Base-by-base conservation (phyloP, 2,329 filamentous ascomycete genomes). In the Fusarium solani-melongenae region DNA sequence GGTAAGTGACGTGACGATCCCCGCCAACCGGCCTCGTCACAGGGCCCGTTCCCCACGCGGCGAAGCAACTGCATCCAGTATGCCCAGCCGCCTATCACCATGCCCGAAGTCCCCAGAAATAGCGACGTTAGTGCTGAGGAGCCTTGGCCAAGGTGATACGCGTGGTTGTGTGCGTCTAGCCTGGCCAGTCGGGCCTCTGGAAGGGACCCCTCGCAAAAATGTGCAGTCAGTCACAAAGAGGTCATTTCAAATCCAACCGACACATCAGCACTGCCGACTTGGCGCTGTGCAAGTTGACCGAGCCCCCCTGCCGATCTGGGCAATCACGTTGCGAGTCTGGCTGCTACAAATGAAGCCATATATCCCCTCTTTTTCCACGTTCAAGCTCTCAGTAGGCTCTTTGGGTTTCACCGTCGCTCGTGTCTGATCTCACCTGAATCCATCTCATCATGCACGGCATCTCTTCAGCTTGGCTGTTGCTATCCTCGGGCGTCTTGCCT, bases 401-500 rank as follows among this genome's bases (percentile, higher is more conserved):
- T 17, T 22, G 34, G 55, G 31, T 62, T 55, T 55, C 34, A 53
- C 36, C 11, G 38, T 39, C 9, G 10, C 10, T 34, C 24, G 34
- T 31, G n/a, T 34, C 46, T 33, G 34, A 29, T 31, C 36, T 46
- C 61, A 31, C 41, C 29, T 20, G 39, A 31, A 39, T 34, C 41
- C 22, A 17, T 24, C 29, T 36, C 22, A 46, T 41, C 39, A 76
- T 76, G 74, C 74, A 74, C 44, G 61, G 27, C 12, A 61, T 66
- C 39, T 64, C 69, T 10, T 51, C 63, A 31, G 41, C 33, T 24
- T 67, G 44, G 59, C 70, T 77, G n/a, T n/a, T 76, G 56, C 55
- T 76, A 38, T 74, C 74, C 56, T 46, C 65, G 22, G 64, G 74
- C 15, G 64, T 77, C 7, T 38, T 65, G n/a, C 66, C 74, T 31